Conservation (phyloP, 345 rosid genomes). For the Lagerstroemia speciosa region DNA sequence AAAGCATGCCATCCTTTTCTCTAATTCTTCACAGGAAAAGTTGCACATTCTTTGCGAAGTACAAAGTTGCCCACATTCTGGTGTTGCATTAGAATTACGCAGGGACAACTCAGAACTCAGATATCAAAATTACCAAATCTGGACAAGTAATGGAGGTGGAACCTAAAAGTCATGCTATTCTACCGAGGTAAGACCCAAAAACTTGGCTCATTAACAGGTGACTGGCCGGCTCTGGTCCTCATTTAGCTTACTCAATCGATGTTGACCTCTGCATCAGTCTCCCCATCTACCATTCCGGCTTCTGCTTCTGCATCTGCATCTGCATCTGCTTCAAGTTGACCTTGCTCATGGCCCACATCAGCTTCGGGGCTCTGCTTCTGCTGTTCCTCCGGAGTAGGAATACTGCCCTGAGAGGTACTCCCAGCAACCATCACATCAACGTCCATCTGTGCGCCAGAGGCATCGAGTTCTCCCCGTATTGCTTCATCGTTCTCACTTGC, state of each 20-base stretch:
- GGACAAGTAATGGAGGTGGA: no score
- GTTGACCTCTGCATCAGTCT: constrained; percentile 70
- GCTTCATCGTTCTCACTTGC: constrained; percentile 61
- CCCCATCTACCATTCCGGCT: constrained; percentile 48
- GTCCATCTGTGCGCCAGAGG: constrained; percentile 49
- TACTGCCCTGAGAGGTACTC: constrained; percentile 35
- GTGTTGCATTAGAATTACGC: background rate
- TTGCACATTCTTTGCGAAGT: no score
- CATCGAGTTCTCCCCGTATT: constrained; percentile 45
- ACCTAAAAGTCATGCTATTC: background rate
- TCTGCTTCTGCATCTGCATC: constrained; percentile 50
- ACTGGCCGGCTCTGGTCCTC: background rate
- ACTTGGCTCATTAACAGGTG: background rate
- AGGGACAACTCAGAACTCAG: background rate
- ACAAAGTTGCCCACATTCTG: no score
- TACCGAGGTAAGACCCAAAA: background rate
- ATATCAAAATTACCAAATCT: background rate
- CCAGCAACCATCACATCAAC: constrained; percentile 31
- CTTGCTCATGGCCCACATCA: constrained; percentile 33
- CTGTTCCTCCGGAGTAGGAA: constrained; percentile 62
- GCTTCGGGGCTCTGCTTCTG: constrained; percentile 68
- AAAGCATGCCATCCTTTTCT: no score
- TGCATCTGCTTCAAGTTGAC: constrained; percentile 38
- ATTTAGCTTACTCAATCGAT: constrained; percentile 30
- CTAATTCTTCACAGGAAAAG: no score